Conservation (phyloP, 2,329 filamentous ascomycete genomes). For the Ophidiomyces ophidiicola region DNA sequence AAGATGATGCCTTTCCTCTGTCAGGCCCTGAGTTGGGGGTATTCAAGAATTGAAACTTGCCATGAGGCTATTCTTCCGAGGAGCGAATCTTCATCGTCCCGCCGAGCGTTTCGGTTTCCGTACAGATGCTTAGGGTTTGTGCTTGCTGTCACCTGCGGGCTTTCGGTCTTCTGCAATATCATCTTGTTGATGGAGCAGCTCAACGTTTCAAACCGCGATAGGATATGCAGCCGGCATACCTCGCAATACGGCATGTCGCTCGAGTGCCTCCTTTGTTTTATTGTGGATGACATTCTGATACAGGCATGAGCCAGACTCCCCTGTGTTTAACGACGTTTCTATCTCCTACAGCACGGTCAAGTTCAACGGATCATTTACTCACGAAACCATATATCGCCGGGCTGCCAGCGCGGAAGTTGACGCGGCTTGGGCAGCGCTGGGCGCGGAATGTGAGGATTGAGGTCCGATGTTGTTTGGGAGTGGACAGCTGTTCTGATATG, state of each 20-base stretch:
- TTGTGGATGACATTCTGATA: too few relatives aligned
- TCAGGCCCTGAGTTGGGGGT: too few relatives aligned
- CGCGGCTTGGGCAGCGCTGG: conserved; percentile 43
- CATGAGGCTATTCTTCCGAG: not conserved
- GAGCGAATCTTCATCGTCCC: too few relatives aligned
- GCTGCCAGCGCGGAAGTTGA: conserved; percentile 43
- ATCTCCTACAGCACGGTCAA: conserved; percentile 31
- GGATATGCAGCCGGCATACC: conserved; percentile 12
- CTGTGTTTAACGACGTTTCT: conserved; percentile 30
- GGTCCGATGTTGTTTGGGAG: not conserved
- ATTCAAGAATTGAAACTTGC: too few relatives aligned
- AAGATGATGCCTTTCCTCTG: too few relatives aligned
- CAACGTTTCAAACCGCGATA: conserved; percentile 8
- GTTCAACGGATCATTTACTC: conserved; percentile 48
- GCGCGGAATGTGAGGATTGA: conserved; percentile 38
- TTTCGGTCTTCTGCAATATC: conserved; percentile 15
- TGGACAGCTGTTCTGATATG: not conserved
- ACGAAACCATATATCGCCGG: conserved; percentile 43
- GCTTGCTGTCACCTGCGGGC: conserved; percentile 5
- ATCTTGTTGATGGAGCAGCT: conserved; percentile 11
- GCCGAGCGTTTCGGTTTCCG: too few relatives aligned
- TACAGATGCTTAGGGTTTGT: not conserved
- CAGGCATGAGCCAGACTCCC: conserved; percentile 18
- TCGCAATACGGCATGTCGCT: conserved; percentile 12
- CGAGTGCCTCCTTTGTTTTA: too few relatives aligned